Conservation (phyloP, 1,284 basidiomycete genomes). For the Leccinum huronense region DNA sequence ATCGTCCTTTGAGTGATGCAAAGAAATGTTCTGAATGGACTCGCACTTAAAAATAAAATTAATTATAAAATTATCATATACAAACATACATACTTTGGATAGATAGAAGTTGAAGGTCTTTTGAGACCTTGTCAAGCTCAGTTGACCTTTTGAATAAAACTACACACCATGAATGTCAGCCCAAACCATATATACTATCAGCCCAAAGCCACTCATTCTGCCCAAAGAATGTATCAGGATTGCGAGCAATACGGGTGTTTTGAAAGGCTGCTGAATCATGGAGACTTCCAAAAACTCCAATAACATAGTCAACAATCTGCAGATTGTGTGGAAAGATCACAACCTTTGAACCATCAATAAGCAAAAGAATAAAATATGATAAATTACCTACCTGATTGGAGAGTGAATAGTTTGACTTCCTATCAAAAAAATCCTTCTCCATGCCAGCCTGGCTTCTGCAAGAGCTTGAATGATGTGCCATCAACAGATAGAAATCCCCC, state of each 20-base stretch:
- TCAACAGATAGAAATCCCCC: conserved; percentile 14
- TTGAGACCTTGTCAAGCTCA: conserved; percentile 4
- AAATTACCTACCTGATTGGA: conserved; percentile 13
- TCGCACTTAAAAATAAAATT: conserved; percentile 9
- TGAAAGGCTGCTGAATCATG: conserved; percentile 22
- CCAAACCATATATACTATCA: conserved; percentile 16
- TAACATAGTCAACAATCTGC: conserved; percentile 24
- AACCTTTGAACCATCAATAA: conserved; percentile 9
- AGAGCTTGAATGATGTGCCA: conserved; percentile 19
- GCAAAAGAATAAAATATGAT: not conserved
- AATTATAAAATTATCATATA: not conserved
- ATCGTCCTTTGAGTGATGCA: conserved; percentile 17
- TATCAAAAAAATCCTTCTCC: conserved; percentile 18
- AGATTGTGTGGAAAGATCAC: conserved; percentile 20
- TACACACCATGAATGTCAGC: conserved; percentile 12
- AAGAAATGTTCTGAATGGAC: conserved; percentile 16
- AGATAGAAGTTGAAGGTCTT: conserved; percentile 12
- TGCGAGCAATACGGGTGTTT: not conserved
- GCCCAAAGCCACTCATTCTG: conserved; percentile 18
- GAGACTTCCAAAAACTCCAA: conserved; percentile 23
- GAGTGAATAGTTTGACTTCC: conserved; percentile 19
- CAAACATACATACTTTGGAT: conserved; percentile 6
- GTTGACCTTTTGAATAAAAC: conserved; percentile 19
- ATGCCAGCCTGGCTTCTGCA: conserved; percentile 20
- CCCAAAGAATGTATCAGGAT: conserved; percentile 9